A percentile compares a stretch with the other conserved stretches of the same genome.
phyloP scores from a whole-genome alignment of 345 rosid genomes.

The Salix suchowensis region DNA sequence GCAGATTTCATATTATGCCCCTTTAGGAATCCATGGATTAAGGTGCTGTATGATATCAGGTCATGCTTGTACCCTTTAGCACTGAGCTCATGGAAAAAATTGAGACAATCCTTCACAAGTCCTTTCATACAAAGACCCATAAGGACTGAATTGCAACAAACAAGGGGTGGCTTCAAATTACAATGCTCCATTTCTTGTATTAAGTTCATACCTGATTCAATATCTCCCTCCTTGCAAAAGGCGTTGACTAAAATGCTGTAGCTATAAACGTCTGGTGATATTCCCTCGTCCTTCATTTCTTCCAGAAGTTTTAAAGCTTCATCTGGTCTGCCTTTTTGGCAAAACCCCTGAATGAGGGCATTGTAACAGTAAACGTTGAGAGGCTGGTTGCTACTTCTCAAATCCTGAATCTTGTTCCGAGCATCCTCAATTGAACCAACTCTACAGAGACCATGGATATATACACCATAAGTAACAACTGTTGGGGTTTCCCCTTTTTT shows the following conservation, averaged over 20 bases:
- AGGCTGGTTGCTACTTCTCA: conserved; percentile 20
- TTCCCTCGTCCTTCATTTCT: conserved; percentile 40
- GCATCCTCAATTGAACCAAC: conserved; percentile 34
- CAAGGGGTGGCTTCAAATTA: conserved; percentile 37
- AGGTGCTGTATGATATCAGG: conserved; percentile 28
- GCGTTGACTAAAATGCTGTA: conserved; percentile 50
- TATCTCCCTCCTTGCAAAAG: conserved; percentile 41
- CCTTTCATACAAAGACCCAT: conserved; percentile 32
- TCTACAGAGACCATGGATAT: conserved; percentile 45
- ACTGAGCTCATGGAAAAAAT: conserved; percentile 25
- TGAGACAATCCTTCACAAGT: conserved; percentile 19
- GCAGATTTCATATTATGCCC: conserved; percentile 43
- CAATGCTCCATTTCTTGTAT: conserved; percentile 37
- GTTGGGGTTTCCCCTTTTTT: conserved; percentile 31
- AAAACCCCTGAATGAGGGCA: conserved; percentile 48
- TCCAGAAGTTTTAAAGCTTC: conserved; percentile 38
- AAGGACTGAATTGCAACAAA: conserved; percentile 36
- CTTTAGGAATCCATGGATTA: conserved; percentile 33
- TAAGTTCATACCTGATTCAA: conserved; percentile 31
- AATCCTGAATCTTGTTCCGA: conserved; percentile 20
- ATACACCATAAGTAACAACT: conserved; percentile 39
- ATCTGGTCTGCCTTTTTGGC: conserved; percentile 36
- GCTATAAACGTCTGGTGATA: conserved; percentile 41
- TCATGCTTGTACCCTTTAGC: conserved; percentile 36
- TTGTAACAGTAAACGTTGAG: conserved; percentile 47